phyloP scores from a whole-genome alignment of 352 stramenopile species.

The Phytophthora cactorum region DNA sequence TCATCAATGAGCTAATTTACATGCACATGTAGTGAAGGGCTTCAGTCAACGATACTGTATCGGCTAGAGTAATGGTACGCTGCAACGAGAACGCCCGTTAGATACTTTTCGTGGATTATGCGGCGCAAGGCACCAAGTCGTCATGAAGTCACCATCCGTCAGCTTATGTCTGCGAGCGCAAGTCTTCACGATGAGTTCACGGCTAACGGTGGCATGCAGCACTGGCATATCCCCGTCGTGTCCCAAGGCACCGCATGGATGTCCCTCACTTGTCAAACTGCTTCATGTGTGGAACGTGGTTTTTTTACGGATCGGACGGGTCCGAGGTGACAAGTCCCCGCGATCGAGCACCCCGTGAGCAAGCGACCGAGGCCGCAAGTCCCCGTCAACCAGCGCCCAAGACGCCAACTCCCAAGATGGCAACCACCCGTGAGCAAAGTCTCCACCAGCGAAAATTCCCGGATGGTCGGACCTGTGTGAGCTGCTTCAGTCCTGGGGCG shows the following conservation, averaged over 20 bases:
- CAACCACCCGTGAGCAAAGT: background rate
- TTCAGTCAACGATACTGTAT: background rate
- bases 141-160: too few relatives aligned
- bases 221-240: constrained; percentile 1
- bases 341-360: background rate
- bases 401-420: background rate
- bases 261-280: constrained; percentile 7
- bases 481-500: constrained; percentile 18
- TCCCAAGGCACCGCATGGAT: constrained; percentile 3
- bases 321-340: background rate
- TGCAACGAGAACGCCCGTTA: background rate
- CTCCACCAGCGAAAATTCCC: too few relatives aligned
- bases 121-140: background rate
- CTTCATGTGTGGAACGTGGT: constrained; percentile 19
- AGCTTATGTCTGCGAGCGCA: too few relatives aligned
- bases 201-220: background rate
- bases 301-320: background rate
- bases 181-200: background rate
- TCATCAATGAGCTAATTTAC: background rate
- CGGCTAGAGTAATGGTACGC: background rate
- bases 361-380: background rate
- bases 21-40: background rate
- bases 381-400: background rate
- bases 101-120: background rate
- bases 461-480: constrained; percentile 15